Conservation (phyloP, 371 early-diverging fungal species). For the Zopfochytrium polystomum region DNA sequence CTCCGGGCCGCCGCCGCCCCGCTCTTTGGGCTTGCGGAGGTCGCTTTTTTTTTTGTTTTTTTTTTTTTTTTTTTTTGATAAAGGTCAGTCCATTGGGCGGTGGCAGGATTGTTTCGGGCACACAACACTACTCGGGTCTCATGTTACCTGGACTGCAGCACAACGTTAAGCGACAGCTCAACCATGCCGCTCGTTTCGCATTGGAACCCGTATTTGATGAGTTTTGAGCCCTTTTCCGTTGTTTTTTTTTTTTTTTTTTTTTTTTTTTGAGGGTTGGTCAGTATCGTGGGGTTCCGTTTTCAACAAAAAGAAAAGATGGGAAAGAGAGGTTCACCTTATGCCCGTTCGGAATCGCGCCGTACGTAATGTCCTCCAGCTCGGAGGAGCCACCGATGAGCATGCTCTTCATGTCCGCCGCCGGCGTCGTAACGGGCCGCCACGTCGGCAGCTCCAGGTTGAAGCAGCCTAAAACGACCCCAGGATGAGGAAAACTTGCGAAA, state of each 20-base stretch:
- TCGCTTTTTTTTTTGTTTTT: neutral
- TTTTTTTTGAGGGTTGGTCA: neutral
- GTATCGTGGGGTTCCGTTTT: neutral
- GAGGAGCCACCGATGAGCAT: conserved; percentile 41
- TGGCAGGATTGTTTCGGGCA: no score
- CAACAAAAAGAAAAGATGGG: neutral
- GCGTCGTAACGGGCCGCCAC: conserved; percentile 36
- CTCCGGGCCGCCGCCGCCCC: neutral
- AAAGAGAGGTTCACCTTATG: conserved; percentile 10
- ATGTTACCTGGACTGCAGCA: conserved; percentile 33
- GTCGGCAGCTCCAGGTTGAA: conserved; percentile 27
- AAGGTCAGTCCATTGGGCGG: neutral
- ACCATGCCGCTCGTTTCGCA: conserved; percentile 41
- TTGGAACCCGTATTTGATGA: conserved; percentile 43
- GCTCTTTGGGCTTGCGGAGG: neutral
- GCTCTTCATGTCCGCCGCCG: conserved; percentile 22
- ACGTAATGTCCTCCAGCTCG: conserved; percentile 32
- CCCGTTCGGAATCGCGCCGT: conserved; percentile 20
- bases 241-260: neutral
- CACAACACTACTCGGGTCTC: no score
- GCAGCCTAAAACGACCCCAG: conserved; percentile 22
- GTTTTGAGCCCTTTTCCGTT: conserved; percentile 9
- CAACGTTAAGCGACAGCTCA: conserved; percentile 25
- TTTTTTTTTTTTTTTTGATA: neutral
- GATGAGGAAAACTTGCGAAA: no score